A percentile compares a stretch with the other conserved stretches of the same genome.
Conservation (phyloP, 2,329 filamentous ascomycete species). For the Xylariaceae sp. region DNA sequence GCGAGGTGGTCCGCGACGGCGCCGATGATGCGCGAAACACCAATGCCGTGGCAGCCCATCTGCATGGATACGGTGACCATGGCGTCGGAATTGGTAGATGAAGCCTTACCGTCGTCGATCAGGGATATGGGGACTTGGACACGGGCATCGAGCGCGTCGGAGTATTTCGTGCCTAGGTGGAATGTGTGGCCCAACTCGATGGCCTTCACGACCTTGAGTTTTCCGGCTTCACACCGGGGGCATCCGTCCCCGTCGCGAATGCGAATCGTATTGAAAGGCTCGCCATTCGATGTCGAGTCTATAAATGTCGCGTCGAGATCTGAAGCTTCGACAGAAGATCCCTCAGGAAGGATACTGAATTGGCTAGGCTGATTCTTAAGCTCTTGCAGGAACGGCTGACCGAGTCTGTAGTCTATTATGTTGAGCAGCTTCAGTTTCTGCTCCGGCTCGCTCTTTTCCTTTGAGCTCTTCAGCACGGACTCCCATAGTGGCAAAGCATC, state of each 20-base stretch:
- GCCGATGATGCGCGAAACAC: slow-evolving; percentile 83
- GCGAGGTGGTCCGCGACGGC: slow-evolving; percentile 73
- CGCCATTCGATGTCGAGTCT: slow-evolving; percentile 22
- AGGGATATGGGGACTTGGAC: slow-evolving; percentile 43
- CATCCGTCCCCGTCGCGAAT: slow-evolving; percentile 66
- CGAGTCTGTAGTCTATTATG: slow-evolving; percentile 33
- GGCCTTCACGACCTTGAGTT: slow-evolving; percentile 61
- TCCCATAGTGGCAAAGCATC: slow-evolving; percentile 51
- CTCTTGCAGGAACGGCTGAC: slow-evolving; percentile 15
- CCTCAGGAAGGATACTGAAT: slow-evolving; percentile 17
- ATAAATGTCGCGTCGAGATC: slow-evolving; percentile 20
- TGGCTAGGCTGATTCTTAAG: slow-evolving; percentile 13
- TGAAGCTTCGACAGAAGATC: slow-evolving; percentile 10
- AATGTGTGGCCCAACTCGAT: slow-evolving; percentile 96
- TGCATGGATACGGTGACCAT: slow-evolving; percentile 55
- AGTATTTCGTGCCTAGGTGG: slow-evolving; percentile 85
- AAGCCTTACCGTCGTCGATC: slow-evolving; percentile 12
- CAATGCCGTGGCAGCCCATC: slow-evolving; percentile 97
- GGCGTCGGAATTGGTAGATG: slow-evolving; percentile 20
- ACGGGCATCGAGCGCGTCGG: slow-evolving; percentile 62
- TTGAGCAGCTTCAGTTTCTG: slow-evolving; percentile 25
- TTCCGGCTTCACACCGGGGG: slow-evolving; percentile 60
- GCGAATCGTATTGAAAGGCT: slow-evolving; percentile 57
- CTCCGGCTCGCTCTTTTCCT: slow-evolving; percentile 14
- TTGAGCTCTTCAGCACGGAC: slow-evolving; percentile 30